Conservation (phyloP, 2,329 filamentous ascomycete species). For the Fusarium burgessii region DNA sequence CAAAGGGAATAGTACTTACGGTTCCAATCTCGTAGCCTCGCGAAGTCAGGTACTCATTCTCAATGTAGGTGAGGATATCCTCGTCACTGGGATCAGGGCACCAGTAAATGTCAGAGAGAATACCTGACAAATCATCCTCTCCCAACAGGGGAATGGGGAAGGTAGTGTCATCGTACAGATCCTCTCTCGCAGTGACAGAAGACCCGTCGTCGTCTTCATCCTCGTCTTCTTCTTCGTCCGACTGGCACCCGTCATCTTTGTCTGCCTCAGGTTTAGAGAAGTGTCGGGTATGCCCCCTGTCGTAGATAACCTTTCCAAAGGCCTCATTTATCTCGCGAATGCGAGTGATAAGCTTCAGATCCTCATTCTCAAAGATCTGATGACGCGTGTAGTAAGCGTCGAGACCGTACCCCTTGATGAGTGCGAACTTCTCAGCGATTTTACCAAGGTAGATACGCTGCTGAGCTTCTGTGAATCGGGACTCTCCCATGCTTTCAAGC, state of each 20-base stretch:
- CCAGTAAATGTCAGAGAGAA: too few relatives aligned
- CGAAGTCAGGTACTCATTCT: slow-evolving; percentile 51
- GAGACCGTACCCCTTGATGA: slow-evolving; percentile 47
- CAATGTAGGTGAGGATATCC: slow-evolving; percentile 55
- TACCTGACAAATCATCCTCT: too few relatives aligned
- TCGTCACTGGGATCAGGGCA: too few relatives aligned
- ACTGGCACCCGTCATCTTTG: neutral
- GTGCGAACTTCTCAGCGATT: slow-evolving; percentile 49
- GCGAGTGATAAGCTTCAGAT: slow-evolving; percentile 54
- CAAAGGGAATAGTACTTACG: slow-evolving; percentile 44
- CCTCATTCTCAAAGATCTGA: slow-evolving; percentile 45
- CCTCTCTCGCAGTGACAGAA: neutral
- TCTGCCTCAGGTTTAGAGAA: neutral
- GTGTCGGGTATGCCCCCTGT: slow-evolving; percentile 37
- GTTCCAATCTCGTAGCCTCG: slow-evolving; percentile 68
- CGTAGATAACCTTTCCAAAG: slow-evolving; percentile 49
- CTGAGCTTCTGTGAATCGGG: slow-evolving; percentile 43
- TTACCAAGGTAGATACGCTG: slow-evolving; percentile 54
- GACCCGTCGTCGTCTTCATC: neutral
- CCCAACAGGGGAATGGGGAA: slow-evolving; percentile 22
- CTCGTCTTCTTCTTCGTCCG: neutral
- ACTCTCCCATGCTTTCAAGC: slow-evolving; percentile 49
- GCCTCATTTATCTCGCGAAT: slow-evolving; percentile 54
- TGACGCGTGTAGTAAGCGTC: slow-evolving; percentile 53
- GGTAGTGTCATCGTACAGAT: slow-evolving; percentile 1